These are phyloP conservation scores for Aphanomyces astaci DNA, from an alignment of 352 stramenopile genomes.

Conservation along the genomic window DNA sequence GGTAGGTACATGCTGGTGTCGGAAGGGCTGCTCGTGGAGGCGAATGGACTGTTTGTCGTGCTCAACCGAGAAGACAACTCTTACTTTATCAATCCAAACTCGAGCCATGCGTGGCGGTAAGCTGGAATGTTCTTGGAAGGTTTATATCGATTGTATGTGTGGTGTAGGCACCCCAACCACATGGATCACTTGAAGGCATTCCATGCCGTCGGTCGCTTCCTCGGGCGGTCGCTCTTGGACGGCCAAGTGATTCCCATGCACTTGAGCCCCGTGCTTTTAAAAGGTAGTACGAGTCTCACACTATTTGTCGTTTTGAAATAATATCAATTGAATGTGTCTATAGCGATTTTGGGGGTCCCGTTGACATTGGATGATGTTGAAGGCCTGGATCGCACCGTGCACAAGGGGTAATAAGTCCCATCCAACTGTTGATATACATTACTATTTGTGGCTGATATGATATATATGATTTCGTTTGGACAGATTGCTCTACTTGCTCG, in stretches of 20 bases:
- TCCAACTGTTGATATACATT: conserved; percentile 32
- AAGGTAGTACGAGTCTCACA: conserved; percentile 29
- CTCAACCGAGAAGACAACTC: conserved; percentile 60
- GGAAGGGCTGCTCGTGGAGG: conserved; percentile 59
- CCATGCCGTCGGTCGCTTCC: conserved; percentile 53
- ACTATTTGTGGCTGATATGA: too few relatives aligned
- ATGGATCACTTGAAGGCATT: conserved; percentile 72
- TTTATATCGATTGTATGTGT: too few relatives aligned
- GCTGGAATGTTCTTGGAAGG: too few relatives aligned
- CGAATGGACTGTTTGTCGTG: conserved; percentile 65
- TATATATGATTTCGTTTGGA: too few relatives aligned
- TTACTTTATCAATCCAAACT: conserved; percentile 45
- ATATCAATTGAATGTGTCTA: too few relatives aligned
- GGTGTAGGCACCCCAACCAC: conserved; percentile 36
- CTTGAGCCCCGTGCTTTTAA: conserved; percentile 67
- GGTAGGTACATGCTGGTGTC: conserved; percentile 43
- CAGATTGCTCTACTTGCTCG: conserved; percentile 60
- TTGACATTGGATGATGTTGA: conserved; percentile 78
- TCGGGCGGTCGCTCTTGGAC: conserved; percentile 69
- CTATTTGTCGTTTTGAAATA: too few relatives aligned
- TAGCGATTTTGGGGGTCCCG: conserved; percentile 83
- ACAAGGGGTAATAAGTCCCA: conserved; percentile 50
- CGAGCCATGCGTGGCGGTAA: background rate
- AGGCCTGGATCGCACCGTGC: conserved; percentile 70
- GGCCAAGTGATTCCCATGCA: conserved; percentile 62